phyloP scores from a whole-genome alignment of 495 filamentous ascomycete genomes.

The Choiromyces venosus region DNA sequence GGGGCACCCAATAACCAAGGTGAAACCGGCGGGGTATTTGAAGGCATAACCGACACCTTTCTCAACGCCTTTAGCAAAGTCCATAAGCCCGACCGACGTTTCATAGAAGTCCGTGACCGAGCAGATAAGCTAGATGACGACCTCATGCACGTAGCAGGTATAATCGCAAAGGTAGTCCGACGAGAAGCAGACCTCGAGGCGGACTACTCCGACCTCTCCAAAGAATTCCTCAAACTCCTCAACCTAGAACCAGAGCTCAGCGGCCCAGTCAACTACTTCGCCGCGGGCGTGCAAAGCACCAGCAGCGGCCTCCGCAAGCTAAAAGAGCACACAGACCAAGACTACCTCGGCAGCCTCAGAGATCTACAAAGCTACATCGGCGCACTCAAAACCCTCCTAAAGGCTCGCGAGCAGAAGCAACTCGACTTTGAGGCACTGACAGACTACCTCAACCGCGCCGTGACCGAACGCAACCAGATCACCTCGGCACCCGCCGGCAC shows the following conservation, averaged over 20 bases:
- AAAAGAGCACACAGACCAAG: conserved; percentile 89
- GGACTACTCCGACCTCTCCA: conserved; percentile 82
- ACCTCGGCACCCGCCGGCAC: conserved; percentile 60
- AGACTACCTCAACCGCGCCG: conserved; percentile 87
- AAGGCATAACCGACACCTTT: conserved; percentile 91
- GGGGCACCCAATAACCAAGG: conserved; percentile 45
- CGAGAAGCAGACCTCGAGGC: conserved; percentile 82
- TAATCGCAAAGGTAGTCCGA: conserved; percentile 79
- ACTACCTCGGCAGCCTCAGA: conserved; percentile 81
- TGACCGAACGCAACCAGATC: conserved; percentile 79
- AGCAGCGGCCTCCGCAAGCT: conserved; percentile 65
- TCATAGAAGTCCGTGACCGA: conserved; percentile 88
- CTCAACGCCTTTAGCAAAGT: conserved; percentile 96
- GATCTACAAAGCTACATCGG: conserved; percentile 91
- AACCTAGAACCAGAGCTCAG: conserved; percentile 85
- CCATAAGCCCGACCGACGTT: conserved; percentile 88
- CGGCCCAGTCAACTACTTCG: conserved; percentile 71
- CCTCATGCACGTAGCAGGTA: conserved; percentile 85
- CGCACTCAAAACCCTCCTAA: conserved; percentile 77
- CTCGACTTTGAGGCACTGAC: conserved; percentile 94
- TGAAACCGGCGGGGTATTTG: conserved; percentile 65
- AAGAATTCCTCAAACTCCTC: conserved; percentile 88
- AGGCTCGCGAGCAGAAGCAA: conserved; percentile 93
- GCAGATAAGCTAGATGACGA: conserved; percentile 95
- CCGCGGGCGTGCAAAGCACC: conserved; percentile 76